phyloP scores from a whole-genome alignment of 1,284 basidiomycete genomes.

The Ustilago bromivora region DNA sequence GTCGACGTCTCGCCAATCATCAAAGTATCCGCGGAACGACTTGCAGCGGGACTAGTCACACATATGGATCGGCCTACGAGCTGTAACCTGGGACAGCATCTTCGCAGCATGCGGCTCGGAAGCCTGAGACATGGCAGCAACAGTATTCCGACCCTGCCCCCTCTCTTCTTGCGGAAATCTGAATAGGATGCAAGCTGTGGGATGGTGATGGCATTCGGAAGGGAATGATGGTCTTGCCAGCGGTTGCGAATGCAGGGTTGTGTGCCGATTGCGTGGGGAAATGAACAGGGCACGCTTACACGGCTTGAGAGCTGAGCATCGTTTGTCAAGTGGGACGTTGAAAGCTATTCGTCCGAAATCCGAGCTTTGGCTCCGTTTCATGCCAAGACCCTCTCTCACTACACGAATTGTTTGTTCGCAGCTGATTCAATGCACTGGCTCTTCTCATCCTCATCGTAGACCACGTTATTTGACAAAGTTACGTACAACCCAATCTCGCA shows the following conservation, averaged over 20 bases:
- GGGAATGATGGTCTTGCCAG: background rate
- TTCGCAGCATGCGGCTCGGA: background rate
- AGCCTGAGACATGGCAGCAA: conserved; percentile 8
- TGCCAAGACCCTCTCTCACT: no score
- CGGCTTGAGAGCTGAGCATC: background rate
- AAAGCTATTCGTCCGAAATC: background rate
- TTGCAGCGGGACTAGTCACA: background rate
- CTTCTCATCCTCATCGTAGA: no score
- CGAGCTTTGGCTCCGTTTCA: no score
- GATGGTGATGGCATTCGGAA: background rate
- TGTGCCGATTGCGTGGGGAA: conserved; percentile 6
- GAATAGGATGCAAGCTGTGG: background rate
- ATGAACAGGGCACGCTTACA: background rate
- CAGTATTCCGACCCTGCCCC: background rate
- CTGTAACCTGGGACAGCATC: background rate
- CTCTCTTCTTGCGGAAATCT: background rate
- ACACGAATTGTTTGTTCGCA: no score
- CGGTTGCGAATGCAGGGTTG: background rate
- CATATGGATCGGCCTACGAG: background rate
- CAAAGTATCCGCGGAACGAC: background rate
- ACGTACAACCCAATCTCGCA: background rate
- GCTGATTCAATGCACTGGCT: no score
- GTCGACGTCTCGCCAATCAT: background rate
- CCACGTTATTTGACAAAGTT: background rate
- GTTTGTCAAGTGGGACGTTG: background rate